Evolutionary conservation across 2,329 filamentous ascomycete species (phyloP).

Genomic region (Aspergillus intermedius): DNA sequence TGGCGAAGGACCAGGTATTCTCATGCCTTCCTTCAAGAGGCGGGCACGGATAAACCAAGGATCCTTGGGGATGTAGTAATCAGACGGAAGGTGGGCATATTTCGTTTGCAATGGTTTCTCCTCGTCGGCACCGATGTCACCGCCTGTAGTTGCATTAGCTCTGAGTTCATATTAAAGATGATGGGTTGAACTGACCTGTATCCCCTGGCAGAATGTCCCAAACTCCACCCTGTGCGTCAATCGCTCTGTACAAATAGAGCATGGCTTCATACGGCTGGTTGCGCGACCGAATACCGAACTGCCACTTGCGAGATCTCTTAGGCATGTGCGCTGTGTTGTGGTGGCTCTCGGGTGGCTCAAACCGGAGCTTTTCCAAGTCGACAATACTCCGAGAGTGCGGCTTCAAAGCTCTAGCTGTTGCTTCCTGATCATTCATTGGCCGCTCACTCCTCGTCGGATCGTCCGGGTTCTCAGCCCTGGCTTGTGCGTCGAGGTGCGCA

Average conservation of each 20-base stretch:
- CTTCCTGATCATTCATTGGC: slow-evolving; percentile 66
- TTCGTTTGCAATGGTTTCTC: slow-evolving; percentile 36
- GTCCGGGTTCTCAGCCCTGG: slow-evolving; percentile 15
- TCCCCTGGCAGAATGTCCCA: slow-evolving; percentile 60
- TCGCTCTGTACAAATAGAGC: slow-evolving; percentile 87
- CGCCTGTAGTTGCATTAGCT: neutral
- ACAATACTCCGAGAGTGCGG: slow-evolving; percentile 71
- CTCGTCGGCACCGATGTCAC: slow-evolving; percentile 29
- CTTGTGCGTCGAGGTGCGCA: slow-evolving; percentile 11
- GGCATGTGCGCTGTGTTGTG: slow-evolving; percentile 34
- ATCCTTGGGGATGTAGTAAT: slow-evolving; percentile 83
- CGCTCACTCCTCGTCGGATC: slow-evolving; percentile 15
- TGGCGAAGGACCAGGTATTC: slow-evolving; percentile 38
- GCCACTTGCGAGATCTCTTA: slow-evolving; percentile 78
- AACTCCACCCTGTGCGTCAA: slow-evolving; percentile 78
- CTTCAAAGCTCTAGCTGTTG: slow-evolving; percentile 72
- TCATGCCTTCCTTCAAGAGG: slow-evolving; percentile 76
- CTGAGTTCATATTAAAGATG: neutral
- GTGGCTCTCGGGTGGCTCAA: slow-evolving; percentile 51
- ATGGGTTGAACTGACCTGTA: slow-evolving; percentile 23
- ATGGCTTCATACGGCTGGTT: slow-evolving; percentile 94
- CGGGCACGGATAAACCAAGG: slow-evolving; percentile 92
- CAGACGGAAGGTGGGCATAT: slow-evolving; percentile 42
- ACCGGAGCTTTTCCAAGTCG: slow-evolving; percentile 56
- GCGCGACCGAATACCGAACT: slow-evolving; percentile 91